These are phyloP conservation scores for Platismatia glauca DNA, from an alignment of 495 filamentous ascomycete genomes.

Conservation along the genomic window DNA sequence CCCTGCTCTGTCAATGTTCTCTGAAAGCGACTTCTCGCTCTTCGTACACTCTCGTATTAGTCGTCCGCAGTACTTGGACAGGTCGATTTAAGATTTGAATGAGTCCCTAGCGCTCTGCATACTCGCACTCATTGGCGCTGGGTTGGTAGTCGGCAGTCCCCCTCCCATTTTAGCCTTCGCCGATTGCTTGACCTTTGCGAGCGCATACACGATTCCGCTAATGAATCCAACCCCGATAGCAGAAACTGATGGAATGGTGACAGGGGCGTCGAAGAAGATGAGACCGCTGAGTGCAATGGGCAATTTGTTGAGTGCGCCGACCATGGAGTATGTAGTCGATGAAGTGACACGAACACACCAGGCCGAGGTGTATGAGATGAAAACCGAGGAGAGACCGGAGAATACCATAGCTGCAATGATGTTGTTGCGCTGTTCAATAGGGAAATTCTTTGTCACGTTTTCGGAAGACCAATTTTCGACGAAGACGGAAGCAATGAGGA, in stretches of 20 bases:
- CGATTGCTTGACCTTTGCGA: slow-evolving; percentile 78
- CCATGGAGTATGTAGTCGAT: slow-evolving; percentile 97
- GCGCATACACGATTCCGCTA: slow-evolving; percentile 84
- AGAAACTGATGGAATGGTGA: slow-evolving; percentile 85
- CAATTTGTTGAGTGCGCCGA: slow-evolving; percentile 94
- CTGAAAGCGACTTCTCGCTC: background rate
- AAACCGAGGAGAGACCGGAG: slow-evolving; percentile 86
- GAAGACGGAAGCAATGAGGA: slow-evolving; percentile 71
- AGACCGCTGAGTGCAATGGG: slow-evolving; percentile 86
- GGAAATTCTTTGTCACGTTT: slow-evolving; percentile 86
- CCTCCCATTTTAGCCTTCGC: slow-evolving; percentile 48
- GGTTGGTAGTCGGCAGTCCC: slow-evolving; percentile 57
- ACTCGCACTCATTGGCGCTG: slow-evolving; percentile 76
- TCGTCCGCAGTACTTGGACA: background rate
- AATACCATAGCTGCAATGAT: slow-evolving; percentile 84
- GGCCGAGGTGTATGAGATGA: slow-evolving; percentile 97
- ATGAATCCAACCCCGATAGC: slow-evolving; percentile 86
- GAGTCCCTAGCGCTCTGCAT: slow-evolving; percentile 85
- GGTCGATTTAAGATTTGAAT: slow-evolving; percentile 42
- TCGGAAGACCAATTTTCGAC: slow-evolving; percentile 84
- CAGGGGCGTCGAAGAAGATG: slow-evolving; percentile 88
- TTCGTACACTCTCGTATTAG: background rate
- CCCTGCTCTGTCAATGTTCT: slow-evolving; percentile 7
- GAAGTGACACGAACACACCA: slow-evolving; percentile 98
- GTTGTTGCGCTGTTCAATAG: slow-evolving; percentile 59